A percentile compares a stretch with the other conserved stretches of the same genome.
Evolutionary conservation across 1,139 yeast species (phyloP).

Genomic region (Yamadazyma blattariae): DNA sequence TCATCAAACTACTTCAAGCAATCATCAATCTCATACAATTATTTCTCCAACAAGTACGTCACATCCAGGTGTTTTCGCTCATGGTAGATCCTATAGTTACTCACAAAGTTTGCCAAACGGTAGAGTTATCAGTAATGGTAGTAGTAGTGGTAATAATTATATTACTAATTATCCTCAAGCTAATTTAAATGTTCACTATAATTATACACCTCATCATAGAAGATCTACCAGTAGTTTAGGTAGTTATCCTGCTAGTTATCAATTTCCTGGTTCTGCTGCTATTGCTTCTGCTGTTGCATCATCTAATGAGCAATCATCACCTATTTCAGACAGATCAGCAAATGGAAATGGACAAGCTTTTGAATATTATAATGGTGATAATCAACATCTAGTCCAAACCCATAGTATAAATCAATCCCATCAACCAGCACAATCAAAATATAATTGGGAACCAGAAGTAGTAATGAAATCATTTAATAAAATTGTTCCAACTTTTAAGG

Average conservation of each 20-base stretch:
- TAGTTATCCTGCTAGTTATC: slow-evolving; percentile 6
- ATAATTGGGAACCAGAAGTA: slow-evolving; percentile 4
- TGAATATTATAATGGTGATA: not conserved
- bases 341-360: not conserved
- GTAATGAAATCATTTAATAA: not conserved
- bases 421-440: not conserved
- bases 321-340: not conserved
- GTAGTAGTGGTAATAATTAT: not conserved
- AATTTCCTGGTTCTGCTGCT: slow-evolving; percentile 4
- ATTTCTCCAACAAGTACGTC: no score
- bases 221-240: not conserved
- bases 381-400: not conserved
- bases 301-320: not conserved
- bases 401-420: not conserved
- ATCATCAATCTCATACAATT: no score
- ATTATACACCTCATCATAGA: slow-evolving; percentile 2
- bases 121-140: not conserved
- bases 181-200: no score
- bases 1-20: no score
- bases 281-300: not conserved
- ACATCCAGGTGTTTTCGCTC: no score
- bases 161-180: not conserved
- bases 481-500: slow-evolving; percentile 2
- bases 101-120: slow-evolving; percentile 4
- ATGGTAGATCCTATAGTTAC: slow-evolving; percentile 3